A percentile compares a stretch with the other conserved stretches of the same genome.
Conservation (phyloP, 139 green algal genomes). For the Choricystis sp. region DNA sequence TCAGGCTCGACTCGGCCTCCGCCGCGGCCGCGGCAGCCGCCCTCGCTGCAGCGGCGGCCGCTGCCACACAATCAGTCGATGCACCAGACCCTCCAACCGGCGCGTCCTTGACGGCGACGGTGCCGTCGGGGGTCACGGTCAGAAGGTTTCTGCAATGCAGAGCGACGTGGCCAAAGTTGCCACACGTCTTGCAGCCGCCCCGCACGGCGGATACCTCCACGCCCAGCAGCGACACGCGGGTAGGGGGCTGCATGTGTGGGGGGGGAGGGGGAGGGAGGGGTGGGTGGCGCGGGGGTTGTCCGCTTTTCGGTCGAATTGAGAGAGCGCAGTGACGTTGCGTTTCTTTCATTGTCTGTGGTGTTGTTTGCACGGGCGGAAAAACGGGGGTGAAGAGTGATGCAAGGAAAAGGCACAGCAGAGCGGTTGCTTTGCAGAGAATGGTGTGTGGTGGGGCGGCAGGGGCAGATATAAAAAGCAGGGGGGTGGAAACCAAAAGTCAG, state of each 20-base stretch:
- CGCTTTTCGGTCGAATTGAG: too few species aligned
- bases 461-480: too few species aligned
- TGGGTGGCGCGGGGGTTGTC: neutral
- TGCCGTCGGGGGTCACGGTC: slow-evolving; percentile 9
- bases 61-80: neutral
- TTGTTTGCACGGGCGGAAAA: too few species aligned
- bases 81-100: slow-evolving; percentile 5
- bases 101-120: slow-evolving; percentile 3
- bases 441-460: too few species aligned
- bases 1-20: slow-evolving; percentile 9
- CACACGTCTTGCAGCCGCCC: slow-evolving; percentile 67
- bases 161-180: slow-evolving; percentile 68
- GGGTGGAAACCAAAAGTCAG: too few species aligned
- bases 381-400: too few species aligned
- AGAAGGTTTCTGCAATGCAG: slow-evolving; percentile 70
- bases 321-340: too few species aligned
- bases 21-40: slow-evolving; percentile 6
- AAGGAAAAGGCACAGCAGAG: too few species aligned
- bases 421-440: too few species aligned
- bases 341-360: too few species aligned
- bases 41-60: neutral
- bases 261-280: neutral
- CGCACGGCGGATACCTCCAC: slow-evolving; percentile 26
- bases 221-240: too few species aligned
- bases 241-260: too few species aligned